Base-by-base conservation (phyloP, 2,329 filamentous ascomycete species). In the Aspergillus fumigatiaffinis region DNA sequence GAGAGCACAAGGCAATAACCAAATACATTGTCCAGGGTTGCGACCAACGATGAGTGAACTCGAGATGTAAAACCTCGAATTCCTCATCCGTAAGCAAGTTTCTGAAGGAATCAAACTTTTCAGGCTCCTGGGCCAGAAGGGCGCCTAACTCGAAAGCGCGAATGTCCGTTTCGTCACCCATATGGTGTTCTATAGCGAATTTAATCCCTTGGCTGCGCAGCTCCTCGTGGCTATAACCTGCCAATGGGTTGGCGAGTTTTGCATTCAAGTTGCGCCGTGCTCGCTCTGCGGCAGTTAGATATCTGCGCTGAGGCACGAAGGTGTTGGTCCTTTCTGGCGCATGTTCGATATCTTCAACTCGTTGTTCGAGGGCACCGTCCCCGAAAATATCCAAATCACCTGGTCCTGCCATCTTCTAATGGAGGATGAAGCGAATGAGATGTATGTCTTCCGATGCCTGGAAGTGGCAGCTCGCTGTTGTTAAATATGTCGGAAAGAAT, bases 31-130 rank as follows among this genome's bases (percentile, higher is more conserved):
- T 82, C 60, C 70, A 77, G 0, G 88, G 87, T 64, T 91, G 88
- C 5, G 81, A 82, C 88, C 88, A 91, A 59, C 84, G 86, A 66
- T 89, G 80, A 1, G 81, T 82, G 44, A 82, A 79, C 67, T 92
- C 88, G 20, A 81, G 78, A 10, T 81, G 76, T 42, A 91, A 73
- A 4, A 83, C 76, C 2, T 78, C 73, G 44, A 78, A 79, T 68
- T 92, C 88, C 10, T 82, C 78, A 0, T 79, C 76, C 0, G 79
- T 85, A 51, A 90, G 75, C 32, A 38, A 17, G 32, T 7, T 6
- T 80, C 82, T 12, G 79, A 70, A 47, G 86, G 69, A 20, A 74
- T 73, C 78, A 66, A 81, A 83, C 54, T 76, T 76, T 53, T 79
- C 79, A 46, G 81, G 75, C 47, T 81, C 76, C 57, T 81, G 83